These are phyloP conservation scores for Trichocladium antarcticum DNA, from an alignment of 495 filamentous ascomycete genomes.

Conservation along the genomic window DNA sequence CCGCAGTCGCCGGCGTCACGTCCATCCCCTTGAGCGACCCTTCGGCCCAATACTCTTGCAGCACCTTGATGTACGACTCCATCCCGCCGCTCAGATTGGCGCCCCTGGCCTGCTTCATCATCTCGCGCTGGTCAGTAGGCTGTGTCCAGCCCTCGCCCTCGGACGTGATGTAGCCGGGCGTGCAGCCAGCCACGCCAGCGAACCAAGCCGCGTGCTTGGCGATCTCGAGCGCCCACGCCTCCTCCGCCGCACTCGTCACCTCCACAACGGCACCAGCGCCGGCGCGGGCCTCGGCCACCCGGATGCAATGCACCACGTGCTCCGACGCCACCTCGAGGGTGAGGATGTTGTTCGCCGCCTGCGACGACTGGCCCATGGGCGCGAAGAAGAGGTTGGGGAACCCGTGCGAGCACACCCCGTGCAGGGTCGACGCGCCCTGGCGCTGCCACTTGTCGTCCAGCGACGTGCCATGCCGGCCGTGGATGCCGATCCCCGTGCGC, in stretches of 20 bases:
- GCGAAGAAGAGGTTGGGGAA: slow-evolving; percentile 48
- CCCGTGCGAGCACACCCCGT: slow-evolving; percentile 34
- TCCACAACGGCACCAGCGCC: slow-evolving; percentile 30
- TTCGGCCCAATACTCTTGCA: slow-evolving; percentile 27
- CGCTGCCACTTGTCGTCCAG: slow-evolving; percentile 35
- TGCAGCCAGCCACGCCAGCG: slow-evolving; percentile 37
- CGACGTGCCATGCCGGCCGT: slow-evolving; percentile 32
- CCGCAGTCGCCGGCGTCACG: not conserved
- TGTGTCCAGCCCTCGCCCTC: too few species aligned
- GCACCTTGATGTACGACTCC: slow-evolving; percentile 14
- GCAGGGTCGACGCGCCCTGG: slow-evolving; percentile 32
- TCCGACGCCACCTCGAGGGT: slow-evolving; percentile 29
- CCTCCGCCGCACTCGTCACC: slow-evolving; percentile 32
- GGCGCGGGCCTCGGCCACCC: slow-evolving; percentile 27
- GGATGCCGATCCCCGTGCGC: slow-evolving; percentile 30
- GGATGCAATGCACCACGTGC: slow-evolving; percentile 40
- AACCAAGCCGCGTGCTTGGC: slow-evolving; percentile 30
- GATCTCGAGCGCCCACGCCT: slow-evolving; percentile 39
- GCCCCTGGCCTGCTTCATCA: slow-evolving; percentile 23
- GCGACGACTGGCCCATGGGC: slow-evolving; percentile 30
- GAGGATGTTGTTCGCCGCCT: slow-evolving; percentile 34
- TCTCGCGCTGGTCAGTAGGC: slow-evolving; percentile 22
- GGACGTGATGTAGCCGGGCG: slow-evolving; percentile 45
- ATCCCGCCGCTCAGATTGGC: slow-evolving; percentile 22
- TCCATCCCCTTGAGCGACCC: slow-evolving; percentile 22